Conservation (phyloP, 139 green algal species). For the Chlorella vulgaris region DNA sequence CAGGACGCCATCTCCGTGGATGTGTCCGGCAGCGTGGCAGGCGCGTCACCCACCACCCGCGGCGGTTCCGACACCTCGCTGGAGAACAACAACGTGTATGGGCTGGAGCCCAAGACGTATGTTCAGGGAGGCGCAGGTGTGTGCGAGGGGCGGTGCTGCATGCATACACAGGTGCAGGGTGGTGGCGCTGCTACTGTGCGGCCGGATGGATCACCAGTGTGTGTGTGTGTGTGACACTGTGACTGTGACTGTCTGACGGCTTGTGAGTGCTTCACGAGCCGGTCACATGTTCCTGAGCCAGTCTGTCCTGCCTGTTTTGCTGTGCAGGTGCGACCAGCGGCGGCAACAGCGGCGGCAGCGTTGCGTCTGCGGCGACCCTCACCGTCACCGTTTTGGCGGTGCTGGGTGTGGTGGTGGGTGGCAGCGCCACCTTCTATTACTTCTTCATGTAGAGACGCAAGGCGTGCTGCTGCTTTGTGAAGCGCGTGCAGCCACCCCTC, state of each 20-base stretch:
- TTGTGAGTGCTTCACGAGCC: too few relatives aligned
- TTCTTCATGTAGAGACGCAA: not conserved
- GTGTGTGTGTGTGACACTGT: too few relatives aligned
- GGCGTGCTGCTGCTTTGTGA: not conserved
- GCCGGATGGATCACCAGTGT: too few relatives aligned
- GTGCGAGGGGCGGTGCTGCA: not conserved
- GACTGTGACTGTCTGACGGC: too few relatives aligned
- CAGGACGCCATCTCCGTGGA: constrained; percentile 79
- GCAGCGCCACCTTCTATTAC: not conserved
- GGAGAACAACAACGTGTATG: constrained; percentile 96
- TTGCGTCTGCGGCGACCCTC: not conserved
- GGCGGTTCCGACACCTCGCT: constrained; percentile 81
- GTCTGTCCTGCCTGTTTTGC: too few relatives aligned
- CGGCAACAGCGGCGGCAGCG: too few relatives aligned
- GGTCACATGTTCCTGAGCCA: too few relatives aligned
- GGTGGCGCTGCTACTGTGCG: too few relatives aligned
- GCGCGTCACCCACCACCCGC: constrained; percentile 21
- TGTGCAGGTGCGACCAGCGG: too few relatives aligned
- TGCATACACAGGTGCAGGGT: not conserved
- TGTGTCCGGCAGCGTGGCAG: constrained; percentile 35
- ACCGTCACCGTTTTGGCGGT: not conserved
- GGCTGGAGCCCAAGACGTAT: constrained; percentile 85
- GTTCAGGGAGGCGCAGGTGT: constrained; percentile 65
- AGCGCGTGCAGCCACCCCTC: too few relatives aligned
- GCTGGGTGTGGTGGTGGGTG: not conserved